These are phyloP conservation scores for Chlorella ohadii DNA, from an alignment of 139 green algal genomes.

Conservation along the genomic window DNA sequence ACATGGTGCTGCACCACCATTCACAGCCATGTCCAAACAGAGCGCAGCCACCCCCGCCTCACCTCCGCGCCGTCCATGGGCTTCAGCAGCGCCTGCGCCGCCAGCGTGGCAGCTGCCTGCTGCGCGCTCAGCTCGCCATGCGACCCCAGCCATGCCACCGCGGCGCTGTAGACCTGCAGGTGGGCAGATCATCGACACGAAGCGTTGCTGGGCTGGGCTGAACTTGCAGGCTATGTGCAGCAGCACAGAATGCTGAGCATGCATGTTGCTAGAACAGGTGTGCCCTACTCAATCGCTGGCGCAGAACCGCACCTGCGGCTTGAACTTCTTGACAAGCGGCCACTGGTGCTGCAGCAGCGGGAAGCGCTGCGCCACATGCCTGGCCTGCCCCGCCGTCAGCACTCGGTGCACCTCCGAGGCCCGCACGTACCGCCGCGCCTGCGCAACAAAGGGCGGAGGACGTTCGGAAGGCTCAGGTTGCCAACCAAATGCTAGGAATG, in stretches of 20 bases:
- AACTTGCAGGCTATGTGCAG: no score
- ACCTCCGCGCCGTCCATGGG: slow-evolving; percentile 46
- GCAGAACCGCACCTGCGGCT: no score
- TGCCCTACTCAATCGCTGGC: no score
- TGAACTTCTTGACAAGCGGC: slow-evolving; percentile 88
- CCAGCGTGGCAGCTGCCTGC: slow-evolving; percentile 41
- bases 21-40: no score
- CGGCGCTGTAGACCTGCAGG: slow-evolving; percentile 67
- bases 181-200: neutral
- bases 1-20: no score
- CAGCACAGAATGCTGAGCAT: no score
- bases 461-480: no score
- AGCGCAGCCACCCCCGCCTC: neutral
- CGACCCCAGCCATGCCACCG: slow-evolving; percentile 47
- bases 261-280: no score
- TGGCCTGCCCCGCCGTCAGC: slow-evolving; percentile 53
- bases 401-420: slow-evolving; percentile 75
- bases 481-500: no score
- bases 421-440: slow-evolving; percentile 77
- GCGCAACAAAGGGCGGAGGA: no score
- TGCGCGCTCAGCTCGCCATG: slow-evolving; percentile 51
- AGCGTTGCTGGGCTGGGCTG: no score
- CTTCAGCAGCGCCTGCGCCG: slow-evolving; percentile 36
- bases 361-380: slow-evolving; percentile 66
- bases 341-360: slow-evolving; percentile 92